Conservation (phyloP, 2,329 filamentous ascomycete species). For the Exophiala xenobiotica region DNA sequence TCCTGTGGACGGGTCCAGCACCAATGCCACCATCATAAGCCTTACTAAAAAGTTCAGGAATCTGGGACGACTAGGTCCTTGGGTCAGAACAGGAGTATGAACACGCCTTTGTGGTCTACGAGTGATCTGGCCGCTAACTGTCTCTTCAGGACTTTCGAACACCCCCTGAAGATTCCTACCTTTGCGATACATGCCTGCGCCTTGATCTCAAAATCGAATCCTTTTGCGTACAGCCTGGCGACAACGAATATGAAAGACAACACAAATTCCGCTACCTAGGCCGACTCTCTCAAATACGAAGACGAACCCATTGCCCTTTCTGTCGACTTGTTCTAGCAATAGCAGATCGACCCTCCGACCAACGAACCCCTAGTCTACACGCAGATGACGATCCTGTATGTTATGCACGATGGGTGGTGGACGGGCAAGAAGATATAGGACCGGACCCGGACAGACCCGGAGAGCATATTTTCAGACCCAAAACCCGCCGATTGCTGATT, state of each 20-base stretch:
- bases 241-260: conserved; percentile 20
- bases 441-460: conserved; percentile 20
- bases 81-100: conserved; percentile 21
- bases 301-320: conserved; percentile 27
- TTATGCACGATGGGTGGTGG: conserved; percentile 31
- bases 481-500: conserved; percentile 28
- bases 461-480: conserved; percentile 22
- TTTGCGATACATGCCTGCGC: conserved; percentile 28
- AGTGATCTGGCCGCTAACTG: conserved; percentile 5
- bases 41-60: conserved; percentile 27
- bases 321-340: conserved; percentile 30
- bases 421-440: conserved; percentile 28
- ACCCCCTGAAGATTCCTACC: conserved; percentile 24
- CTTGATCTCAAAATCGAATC: conserved; percentile 29
- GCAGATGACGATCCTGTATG: conserved; percentile 27
- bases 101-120: not conserved
- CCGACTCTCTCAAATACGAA: conserved; percentile 25
- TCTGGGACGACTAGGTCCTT: conserved; percentile 24
- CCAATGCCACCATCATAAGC: conserved; percentile 18
- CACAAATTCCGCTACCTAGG: conserved; percentile 29
- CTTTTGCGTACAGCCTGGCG: conserved; percentile 22
- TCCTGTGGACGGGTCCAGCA: conserved; percentile 16
- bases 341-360: conserved; percentile 29
- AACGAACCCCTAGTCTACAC: conserved; percentile 25
- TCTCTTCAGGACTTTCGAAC: conserved; percentile 13